Conservation (phyloP, 345 rosid genomes). For the Eutrema yunnanense region DNA sequence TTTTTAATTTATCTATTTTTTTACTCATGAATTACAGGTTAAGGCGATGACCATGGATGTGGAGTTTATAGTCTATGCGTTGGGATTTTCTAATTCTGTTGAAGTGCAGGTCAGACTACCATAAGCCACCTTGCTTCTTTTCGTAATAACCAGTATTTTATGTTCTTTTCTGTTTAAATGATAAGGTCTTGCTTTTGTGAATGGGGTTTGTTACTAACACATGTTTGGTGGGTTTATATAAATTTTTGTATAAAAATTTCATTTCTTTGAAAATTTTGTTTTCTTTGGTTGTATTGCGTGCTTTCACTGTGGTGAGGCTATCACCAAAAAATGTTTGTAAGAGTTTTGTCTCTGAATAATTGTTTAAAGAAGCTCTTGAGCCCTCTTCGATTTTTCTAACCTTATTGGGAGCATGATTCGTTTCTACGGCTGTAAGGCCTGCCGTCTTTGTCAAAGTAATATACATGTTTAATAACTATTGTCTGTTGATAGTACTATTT, state of each 20-base stretch:
- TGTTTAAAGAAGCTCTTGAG: not conserved
- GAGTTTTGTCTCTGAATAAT: constrained; percentile 1
- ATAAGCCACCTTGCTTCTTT: constrained; percentile 8
- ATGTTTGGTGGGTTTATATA: not conserved
- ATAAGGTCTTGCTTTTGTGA: not conserved
- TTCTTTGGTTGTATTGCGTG: not conserved
- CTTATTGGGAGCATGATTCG: not conserved
- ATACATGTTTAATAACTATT: not conserved
- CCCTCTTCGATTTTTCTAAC: not conserved
- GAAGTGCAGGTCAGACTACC: constrained; percentile 73
- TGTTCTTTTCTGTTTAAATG: not conserved
- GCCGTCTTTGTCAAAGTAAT: not conserved
- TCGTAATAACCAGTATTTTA: not conserved
- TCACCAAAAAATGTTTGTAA: not conserved
- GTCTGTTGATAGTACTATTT: not conserved
- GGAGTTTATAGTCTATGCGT: constrained; percentile 62
- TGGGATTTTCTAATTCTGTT: constrained; percentile 57
- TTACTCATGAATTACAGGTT: constrained; percentile 47
- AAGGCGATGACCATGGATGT: constrained; percentile 76
- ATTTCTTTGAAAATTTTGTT: not conserved
- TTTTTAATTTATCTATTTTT: not conserved
- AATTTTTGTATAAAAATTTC: not conserved
- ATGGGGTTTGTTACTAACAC: not conserved
- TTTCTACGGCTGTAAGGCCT: not conserved
- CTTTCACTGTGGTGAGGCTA: not conserved